A percentile compares a stretch with the other conserved stretches of the same genome.
phyloP scores from a whole-genome alignment of 2,329 filamentous ascomycete genomes.

The Colletotrichum sublineola region DNA sequence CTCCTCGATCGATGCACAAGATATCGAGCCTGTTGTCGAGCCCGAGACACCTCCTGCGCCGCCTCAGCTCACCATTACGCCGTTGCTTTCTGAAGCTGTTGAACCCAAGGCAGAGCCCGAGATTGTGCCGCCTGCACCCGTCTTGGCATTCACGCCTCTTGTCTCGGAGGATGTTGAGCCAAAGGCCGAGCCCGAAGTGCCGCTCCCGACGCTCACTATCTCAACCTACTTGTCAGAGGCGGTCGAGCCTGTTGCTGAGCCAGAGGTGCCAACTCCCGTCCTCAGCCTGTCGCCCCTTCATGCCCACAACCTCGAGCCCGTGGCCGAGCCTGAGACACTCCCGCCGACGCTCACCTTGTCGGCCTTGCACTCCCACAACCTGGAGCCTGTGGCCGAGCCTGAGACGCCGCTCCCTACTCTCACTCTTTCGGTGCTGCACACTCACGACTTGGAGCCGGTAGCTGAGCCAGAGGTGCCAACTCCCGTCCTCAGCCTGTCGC shows the following conservation, averaged over 20 bases:
- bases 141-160: slow-evolving; percentile 56
- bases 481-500: slow-evolving; percentile 45
- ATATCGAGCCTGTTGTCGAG: slow-evolving; percentile 59
- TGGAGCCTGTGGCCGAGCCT: slow-evolving; percentile 47
- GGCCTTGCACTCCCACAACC: slow-evolving; percentile 45
- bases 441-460: slow-evolving; percentile 47
- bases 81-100: slow-evolving; percentile 49
- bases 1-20: slow-evolving; percentile 60
- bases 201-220: slow-evolving; percentile 51
- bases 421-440: slow-evolving; percentile 52
- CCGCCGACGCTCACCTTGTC: slow-evolving; percentile 44
- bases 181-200: slow-evolving; percentile 44
- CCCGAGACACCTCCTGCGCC: slow-evolving; percentile 50
- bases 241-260: slow-evolving; percentile 48
- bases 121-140: slow-evolving; percentile 41
- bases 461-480: slow-evolving; percentile 42
- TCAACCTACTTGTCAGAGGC: slow-evolving; percentile 54
- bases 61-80: slow-evolving; percentile 50
- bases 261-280: slow-evolving; percentile 45
- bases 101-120: slow-evolving; percentile 51
- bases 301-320: slow-evolving; percentile 48
- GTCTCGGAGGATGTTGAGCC: slow-evolving; percentile 59
- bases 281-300: slow-evolving; percentile 46
- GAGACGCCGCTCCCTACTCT: slow-evolving; percentile 46
- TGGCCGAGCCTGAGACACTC: slow-evolving; percentile 43